A percentile compares a stretch with the other conserved stretches of the same genome.
Conservation (phyloP, 306 rosid genomes). For the Mimosa bimucronata region DNA sequence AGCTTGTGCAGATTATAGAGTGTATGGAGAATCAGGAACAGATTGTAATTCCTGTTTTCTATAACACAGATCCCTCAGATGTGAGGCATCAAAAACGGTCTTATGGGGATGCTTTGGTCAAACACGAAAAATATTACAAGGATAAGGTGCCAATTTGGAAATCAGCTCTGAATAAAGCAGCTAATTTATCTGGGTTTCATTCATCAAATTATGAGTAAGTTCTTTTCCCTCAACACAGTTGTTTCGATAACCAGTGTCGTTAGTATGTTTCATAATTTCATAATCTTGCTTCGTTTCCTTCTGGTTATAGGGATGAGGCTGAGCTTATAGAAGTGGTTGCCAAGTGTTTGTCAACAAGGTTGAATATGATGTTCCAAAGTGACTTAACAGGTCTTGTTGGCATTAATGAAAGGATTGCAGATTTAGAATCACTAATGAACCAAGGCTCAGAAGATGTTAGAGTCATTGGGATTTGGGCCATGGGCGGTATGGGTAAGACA, state of each 20-base stretch:
- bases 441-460: slow-evolving; percentile 28
- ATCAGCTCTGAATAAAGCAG: background rate
- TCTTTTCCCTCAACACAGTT: too few relatives aligned
- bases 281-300: background rate
- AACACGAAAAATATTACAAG: background rate
- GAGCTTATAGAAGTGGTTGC: slow-evolving; percentile 38
- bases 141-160: slow-evolving; percentile 20
- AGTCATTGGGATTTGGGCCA: slow-evolving; percentile 41
- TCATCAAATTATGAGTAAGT: slow-evolving; percentile 29
- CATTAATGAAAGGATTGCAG: slow-evolving; percentile 30
- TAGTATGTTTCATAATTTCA: background rate
- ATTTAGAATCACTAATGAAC: slow-evolving; percentile 26
- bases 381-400: slow-evolving; percentile 35
- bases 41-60: slow-evolving; percentile 27
- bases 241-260: background rate
- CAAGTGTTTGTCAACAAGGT: slow-evolving; percentile 28
- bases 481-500: slow-evolving; percentile 35
- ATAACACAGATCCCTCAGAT: slow-evolving; percentile 9
- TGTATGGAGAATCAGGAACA: background rate
- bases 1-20: slow-evolving; percentile 13
- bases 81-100: slow-evolving; percentile 16
- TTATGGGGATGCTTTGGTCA: background rate
- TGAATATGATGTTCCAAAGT: slow-evolving; percentile 39
- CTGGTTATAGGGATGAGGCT: slow-evolving; percentile 36
- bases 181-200: slow-evolving; percentile 23